Conservation (phyloP, 441 rosid species). For the Omphalea diandra region DNA sequence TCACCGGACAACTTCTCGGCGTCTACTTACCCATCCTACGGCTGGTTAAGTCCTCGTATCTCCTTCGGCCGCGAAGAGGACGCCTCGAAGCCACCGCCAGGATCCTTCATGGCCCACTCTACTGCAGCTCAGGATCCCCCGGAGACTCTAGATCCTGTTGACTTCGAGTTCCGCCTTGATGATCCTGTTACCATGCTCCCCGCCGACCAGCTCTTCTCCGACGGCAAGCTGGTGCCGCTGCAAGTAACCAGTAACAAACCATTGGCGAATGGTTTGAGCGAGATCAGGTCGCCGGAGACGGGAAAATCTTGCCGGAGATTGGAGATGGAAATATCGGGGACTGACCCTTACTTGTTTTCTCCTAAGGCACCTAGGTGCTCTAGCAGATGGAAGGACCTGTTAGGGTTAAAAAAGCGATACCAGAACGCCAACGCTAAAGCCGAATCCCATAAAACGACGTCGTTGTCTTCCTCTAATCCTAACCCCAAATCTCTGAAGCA, state of each 20-base stretch:
- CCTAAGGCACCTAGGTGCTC: conserved; percentile 87
- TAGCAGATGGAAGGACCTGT: conserved; percentile 84
- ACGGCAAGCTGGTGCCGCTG: conserved; percentile 76
- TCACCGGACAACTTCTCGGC: conserved; percentile 51
- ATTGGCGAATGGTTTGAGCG: conserved; percentile 19
- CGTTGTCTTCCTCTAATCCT: conserved; percentile 18
- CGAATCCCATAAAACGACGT: conserved; percentile 13
- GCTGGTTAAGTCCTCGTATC: conserved; percentile 56
- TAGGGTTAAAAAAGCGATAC: conserved; percentile 66
- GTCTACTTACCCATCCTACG: conserved; percentile 34
- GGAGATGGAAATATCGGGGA: conserved; percentile 42
- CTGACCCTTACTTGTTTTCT: conserved; percentile 52
- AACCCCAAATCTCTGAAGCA: conserved; percentile 49
- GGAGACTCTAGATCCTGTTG: conserved; percentile 41
- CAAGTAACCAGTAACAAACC: conserved; percentile 38
- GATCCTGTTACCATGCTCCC: conserved; percentile 79
- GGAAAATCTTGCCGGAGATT: conserved; percentile 35
- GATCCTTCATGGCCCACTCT: conserved; percentile 11
- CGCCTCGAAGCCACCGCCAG: conserved; percentile 21
- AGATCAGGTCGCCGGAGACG: conserved; percentile 27
- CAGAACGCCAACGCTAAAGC: conserved; percentile 38
- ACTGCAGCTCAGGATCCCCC: conserved; percentile 23
- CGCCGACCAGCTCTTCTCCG: conserved; percentile 85
- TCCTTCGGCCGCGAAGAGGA: conserved; percentile 47
- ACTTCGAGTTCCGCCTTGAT: conserved; percentile 76